These are phyloP conservation scores for Schwanniomyces polymorphus DNA, from an alignment of 805 yeast species.

Conservation along the genomic window DNA sequence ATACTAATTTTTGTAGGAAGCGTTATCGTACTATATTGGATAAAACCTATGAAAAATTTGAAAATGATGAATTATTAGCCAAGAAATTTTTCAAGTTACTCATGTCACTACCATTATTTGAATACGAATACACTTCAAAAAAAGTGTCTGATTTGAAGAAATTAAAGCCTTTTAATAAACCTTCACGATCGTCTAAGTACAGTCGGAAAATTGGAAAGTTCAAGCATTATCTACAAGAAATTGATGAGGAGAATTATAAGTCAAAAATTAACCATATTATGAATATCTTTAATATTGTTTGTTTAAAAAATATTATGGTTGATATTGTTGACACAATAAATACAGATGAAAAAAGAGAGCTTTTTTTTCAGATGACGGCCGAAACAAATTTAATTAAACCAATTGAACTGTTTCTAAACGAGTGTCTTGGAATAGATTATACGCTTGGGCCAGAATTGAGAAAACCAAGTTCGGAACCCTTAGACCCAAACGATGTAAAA, in stretches of 20 bases:
- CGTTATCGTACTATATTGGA: no score
- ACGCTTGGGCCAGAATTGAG: not conserved
- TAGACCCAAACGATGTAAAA: not conserved
- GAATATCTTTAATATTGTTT: not conserved
- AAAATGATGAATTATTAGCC: not conserved
- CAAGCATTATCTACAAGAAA: not conserved
- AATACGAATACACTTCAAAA: not conserved
- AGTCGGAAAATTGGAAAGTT: not conserved
- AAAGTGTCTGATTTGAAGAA: not conserved
- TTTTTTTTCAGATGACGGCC: not conserved
- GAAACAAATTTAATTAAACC: not conserved
- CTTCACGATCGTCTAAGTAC: not conserved
- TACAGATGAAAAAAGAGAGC: not conserved
- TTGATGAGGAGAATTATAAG: not conserved
- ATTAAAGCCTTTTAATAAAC: not conserved
- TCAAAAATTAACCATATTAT: not conserved
- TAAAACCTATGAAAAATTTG: no score
- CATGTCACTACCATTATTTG: not conserved
- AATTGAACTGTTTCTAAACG: not conserved
- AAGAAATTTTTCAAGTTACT: no score
- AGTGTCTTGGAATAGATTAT: not conserved
- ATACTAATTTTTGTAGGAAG: not conserved
- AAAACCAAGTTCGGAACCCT: not conserved
- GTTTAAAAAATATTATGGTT: no score
- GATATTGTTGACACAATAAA: no score